Evolutionary conservation across 768 basidiomycete genomes (phyloP).

Genomic region (Amanita pseudoporphyria): DNA sequence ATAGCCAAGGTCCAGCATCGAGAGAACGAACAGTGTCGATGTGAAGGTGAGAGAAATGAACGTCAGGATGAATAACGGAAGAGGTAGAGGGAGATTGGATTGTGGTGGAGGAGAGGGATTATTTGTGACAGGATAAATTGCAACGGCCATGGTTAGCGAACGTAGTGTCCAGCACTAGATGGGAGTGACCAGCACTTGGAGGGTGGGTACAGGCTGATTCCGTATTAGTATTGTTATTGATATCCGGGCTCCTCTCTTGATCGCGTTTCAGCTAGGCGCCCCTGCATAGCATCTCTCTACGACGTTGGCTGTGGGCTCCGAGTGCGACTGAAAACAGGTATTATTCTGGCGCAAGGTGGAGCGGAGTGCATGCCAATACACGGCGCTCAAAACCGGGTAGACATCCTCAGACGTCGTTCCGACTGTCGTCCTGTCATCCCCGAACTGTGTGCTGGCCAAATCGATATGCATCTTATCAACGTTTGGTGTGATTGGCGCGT

Average conservation of each 20-base stretch:
- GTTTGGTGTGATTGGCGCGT: too few relatives aligned
- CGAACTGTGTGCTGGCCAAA: too few relatives aligned
- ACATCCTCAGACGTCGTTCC: too few relatives aligned
- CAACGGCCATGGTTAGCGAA: conserved; percentile 6
- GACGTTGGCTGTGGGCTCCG: too few relatives aligned
- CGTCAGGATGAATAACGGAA: conserved; percentile 20
- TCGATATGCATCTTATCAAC: too few relatives aligned
- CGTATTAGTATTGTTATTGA: neutral
- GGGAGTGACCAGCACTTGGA: conserved; percentile 21
- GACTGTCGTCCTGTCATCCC: too few relatives aligned
- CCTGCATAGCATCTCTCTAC: neutral
- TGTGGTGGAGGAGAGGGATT: conserved; percentile 2
- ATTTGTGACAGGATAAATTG: conserved; percentile 10
- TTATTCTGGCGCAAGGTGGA: neutral
- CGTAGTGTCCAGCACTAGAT: conserved; percentile 21
- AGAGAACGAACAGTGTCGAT: conserved; percentile 19
- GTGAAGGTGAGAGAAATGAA: conserved; percentile 17
- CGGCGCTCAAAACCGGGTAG: too few relatives aligned
- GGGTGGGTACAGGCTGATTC: conserved; percentile 1
- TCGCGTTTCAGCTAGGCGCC: neutral
- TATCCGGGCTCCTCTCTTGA: too few relatives aligned
- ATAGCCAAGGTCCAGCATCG: conserved; percentile 24
- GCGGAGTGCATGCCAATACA: too few relatives aligned
- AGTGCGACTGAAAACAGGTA: too few relatives aligned
- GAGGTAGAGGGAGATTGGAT: conserved; percentile 14